Evolutionary conservation across 768 basidiomycete species (phyloP).

Genomic region (Panaeolus papilionaceus): DNA sequence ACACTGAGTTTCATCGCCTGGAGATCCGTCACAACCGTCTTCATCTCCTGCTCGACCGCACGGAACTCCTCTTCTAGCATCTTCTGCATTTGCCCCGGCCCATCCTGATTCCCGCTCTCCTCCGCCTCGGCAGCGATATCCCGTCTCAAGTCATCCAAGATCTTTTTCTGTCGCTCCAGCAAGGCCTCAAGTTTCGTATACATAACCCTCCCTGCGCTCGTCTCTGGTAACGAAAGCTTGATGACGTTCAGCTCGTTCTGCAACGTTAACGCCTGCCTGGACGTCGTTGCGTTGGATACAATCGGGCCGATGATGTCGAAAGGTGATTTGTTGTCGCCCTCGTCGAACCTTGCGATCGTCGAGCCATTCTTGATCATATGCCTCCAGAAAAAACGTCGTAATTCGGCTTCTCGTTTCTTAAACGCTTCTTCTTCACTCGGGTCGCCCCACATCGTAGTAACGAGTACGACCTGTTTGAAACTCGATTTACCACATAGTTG

Average conservation of each 20-base stretch:
- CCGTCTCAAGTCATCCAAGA: background rate
- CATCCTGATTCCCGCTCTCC: background rate
- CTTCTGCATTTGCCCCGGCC: background rate
- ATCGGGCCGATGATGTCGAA: slow-evolving; percentile 8
- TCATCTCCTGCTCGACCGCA: background rate
- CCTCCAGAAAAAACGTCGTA: background rate
- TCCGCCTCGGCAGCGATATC: background rate
- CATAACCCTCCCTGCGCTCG: slow-evolving; percentile 11
- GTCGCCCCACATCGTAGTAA: slow-evolving; percentile 55
- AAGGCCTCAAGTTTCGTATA: slow-evolving; percentile 9
- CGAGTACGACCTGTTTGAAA: slow-evolving; percentile 53
- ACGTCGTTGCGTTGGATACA: background rate
- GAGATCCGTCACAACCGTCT: background rate
- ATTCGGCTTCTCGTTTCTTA: slow-evolving; percentile 14
- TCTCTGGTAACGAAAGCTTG: slow-evolving; percentile 6
- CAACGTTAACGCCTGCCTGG: background rate
- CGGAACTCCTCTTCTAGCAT: background rate
- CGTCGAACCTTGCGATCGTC: slow-evolving; percentile 7
- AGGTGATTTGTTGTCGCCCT: background rate
- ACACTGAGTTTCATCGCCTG: background rate
- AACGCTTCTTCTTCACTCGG: slow-evolving; percentile 12
- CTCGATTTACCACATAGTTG: slow-evolving; percentile 50
- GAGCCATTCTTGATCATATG: slow-evolving; percentile 11
- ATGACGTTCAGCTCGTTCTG: slow-evolving; percentile 15
- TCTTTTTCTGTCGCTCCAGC: slow-evolving; percentile 15